Conservation (phyloP, 306 rosid genomes). For the Cucumis sativus region DNA sequence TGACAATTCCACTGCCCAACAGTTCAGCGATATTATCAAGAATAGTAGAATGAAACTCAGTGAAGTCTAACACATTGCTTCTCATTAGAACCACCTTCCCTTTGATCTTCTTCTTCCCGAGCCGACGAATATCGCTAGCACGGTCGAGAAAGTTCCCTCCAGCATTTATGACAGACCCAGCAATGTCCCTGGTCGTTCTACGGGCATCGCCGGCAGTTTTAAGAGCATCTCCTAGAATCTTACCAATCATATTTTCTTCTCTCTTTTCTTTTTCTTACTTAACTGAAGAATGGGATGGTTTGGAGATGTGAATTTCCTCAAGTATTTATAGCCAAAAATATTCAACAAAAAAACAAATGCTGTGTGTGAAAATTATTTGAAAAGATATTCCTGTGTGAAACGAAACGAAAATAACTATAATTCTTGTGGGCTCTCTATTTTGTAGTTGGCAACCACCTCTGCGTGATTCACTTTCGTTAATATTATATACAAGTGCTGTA, state of each 20-base stretch:
- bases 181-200: not conserved
- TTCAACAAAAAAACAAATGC: too few relatives aligned
- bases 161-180: not conserved
- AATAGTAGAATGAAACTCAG: conserved; percentile 40
- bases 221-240: not conserved
- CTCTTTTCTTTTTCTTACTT: not conserved
- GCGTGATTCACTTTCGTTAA: not conserved
- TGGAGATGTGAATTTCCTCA: not conserved
- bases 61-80: conserved; percentile 63
- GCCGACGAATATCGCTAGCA: not conserved
- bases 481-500: not conserved
- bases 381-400: not conserved
- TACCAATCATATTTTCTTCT: not conserved
- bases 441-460: not conserved
- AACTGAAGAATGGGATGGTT: not conserved
- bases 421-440: not conserved
- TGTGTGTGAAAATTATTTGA: not conserved
- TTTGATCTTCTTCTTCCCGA: conserved; percentile 10
- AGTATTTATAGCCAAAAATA: not conserved
- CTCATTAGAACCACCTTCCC: conserved; percentile 68
- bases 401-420: not conserved
- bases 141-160: not conserved
- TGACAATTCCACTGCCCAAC: conserved; percentile 33
- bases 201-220: not conserved
- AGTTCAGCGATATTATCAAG: conserved; percentile 45